Evolutionary conservation across 495 filamentous ascomycete species (phyloP).

Genomic region (Neurospora hispaniola): DNA sequence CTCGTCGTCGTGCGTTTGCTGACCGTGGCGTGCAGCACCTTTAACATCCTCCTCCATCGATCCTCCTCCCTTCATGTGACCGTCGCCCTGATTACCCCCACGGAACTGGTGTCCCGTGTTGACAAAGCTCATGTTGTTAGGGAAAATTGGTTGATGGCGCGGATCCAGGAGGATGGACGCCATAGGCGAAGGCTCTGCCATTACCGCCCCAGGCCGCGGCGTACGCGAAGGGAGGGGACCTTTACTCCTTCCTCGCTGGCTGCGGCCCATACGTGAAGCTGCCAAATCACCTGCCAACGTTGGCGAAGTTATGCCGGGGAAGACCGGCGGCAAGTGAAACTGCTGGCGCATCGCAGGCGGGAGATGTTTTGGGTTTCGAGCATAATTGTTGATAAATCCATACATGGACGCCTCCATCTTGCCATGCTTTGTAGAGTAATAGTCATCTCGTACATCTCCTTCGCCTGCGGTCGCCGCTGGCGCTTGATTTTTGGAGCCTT

Average conservation of each 20-base stretch:
- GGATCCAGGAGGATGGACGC: conserved; percentile 74
- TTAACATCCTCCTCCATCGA: conserved; percentile 38
- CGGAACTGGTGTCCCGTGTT: conserved; percentile 30
- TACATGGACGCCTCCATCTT: conserved; percentile 96
- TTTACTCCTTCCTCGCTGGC: conserved; percentile 27
- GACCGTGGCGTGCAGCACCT: conserved; percentile 56
- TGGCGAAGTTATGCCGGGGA: conserved; percentile 60
- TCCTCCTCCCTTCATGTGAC: conserved; percentile 40
- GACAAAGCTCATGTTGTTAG: conserved; percentile 27
- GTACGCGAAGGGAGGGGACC: conserved; percentile 12
- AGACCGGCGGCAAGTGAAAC: conserved; percentile 71
- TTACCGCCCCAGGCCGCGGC: conserved; percentile 23
- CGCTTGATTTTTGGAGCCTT: conserved; percentile 49
- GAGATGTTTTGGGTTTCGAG: conserved; percentile 47
- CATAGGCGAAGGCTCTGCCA: conserved; percentile 42
- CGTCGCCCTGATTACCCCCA: conserved; percentile 29
- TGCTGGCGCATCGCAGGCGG: conserved; percentile 41
- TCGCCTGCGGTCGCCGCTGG: conserved; percentile 19
- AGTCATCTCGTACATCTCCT: conserved; percentile 70
- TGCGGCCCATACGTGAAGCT: conserved; percentile 38
- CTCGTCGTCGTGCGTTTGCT: conserved; percentile 61
- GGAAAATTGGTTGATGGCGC: conserved; percentile 57
- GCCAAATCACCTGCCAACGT: conserved; percentile 45
- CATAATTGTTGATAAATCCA: conserved; percentile 87
- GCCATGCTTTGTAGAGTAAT: conserved; percentile 87